A percentile compares a stretch with the other conserved stretches of the same genome.
phyloP scores from a whole-genome alignment of 495 filamentous ascomycete genomes.

The Aspergillus carlsbadensis region DNA sequence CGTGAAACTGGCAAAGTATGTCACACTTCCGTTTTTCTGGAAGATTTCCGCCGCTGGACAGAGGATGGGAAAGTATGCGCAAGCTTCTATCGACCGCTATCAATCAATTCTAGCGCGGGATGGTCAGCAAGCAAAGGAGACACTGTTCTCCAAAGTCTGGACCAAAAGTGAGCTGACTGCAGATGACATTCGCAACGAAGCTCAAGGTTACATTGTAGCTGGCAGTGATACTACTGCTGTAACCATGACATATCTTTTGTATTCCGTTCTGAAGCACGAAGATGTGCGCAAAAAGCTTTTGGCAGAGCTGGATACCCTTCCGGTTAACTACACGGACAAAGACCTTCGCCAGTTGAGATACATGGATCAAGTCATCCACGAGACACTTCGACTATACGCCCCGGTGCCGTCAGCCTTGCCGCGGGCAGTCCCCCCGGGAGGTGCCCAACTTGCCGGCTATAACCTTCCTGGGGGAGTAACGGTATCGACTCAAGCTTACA shows the following conservation, averaged over 20 bases:
- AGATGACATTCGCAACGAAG: slow-evolving; percentile 40
- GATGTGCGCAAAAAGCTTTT: slow-evolving; percentile 16
- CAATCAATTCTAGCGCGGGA: no score
- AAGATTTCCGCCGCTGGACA: neutral
- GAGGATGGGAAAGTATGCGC: slow-evolving; percentile 28
- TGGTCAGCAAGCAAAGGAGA: no score
- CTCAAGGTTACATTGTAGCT: slow-evolving; percentile 46
- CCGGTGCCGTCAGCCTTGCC: slow-evolving; percentile 44
- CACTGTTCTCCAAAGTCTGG: no score
- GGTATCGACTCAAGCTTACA: slow-evolving; percentile 42
- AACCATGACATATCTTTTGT: slow-evolving; percentile 41
- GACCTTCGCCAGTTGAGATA: slow-evolving; percentile 33
- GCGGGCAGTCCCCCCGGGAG: slow-evolving; percentile 33
- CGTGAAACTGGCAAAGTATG: slow-evolving; percentile 6
- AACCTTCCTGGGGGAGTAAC: slow-evolving; percentile 29
- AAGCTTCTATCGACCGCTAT: slow-evolving; percentile 40
- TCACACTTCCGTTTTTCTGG: slow-evolving; percentile 14
- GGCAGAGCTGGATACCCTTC: slow-evolving; percentile 20
- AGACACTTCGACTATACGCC: slow-evolving; percentile 54
- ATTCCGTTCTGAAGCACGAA: slow-evolving; percentile 17
- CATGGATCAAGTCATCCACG: slow-evolving; percentile 52
- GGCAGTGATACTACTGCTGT: slow-evolving; percentile 43
- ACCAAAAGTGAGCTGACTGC: slow-evolving; percentile 35
- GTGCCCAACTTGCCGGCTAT: slow-evolving; percentile 25
- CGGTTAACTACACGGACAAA: slow-evolving; percentile 20